Evolutionary conservation across 306 rosid species (phyloP), one percentile per base, ranked within the genome.

Genomic region (Begonia peltatifolia): DNA sequence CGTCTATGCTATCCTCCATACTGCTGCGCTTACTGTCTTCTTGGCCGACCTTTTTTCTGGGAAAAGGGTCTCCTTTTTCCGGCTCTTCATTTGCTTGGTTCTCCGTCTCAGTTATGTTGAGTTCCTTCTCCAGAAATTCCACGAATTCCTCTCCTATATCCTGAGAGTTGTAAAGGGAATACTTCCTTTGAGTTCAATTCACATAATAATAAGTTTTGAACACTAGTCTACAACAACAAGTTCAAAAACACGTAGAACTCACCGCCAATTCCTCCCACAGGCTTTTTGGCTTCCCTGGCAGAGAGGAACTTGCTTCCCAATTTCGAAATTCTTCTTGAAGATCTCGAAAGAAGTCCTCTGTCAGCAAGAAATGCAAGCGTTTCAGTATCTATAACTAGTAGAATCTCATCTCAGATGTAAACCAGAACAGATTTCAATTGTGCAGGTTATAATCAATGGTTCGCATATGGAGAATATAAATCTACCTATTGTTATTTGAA

Each of bases 401-500:
- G 6, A 44, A 44, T 44, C 14, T 30, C 38, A 5, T 30, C 38
- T 17, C 23, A 20, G 23, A 20, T 3, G 4, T 20, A 20, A 20
- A 20, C 3, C 23, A 2, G 23, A 20, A 2, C 23, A 6, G 38
- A 30, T 30, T 30, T 44, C 48, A 50, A 41, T 10, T 0, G 52
- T 38, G 56, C 51, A 60, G 57, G 52, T 41, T 53, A 58, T 12
- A 59, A 8, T 38, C 17, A 17, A 35, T 11, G 12, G 47, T 49
- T 55, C 18, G 54, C 49, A 38, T 59, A 69, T 61, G 60, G 82
- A 68, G 84, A 69, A 77, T 66, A 74, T 70, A 71, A 68, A 81
- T 72, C 99, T 90, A 90, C 99, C 96, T 86, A 86, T 63, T 79
- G 99, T 71, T 73, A 90, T 81, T 81, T 86, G 94, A 79, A 83